Evolutionary conservation across 2,329 filamentous ascomycete species (phyloP).

Genomic region (Beauveria caledonica): DNA sequence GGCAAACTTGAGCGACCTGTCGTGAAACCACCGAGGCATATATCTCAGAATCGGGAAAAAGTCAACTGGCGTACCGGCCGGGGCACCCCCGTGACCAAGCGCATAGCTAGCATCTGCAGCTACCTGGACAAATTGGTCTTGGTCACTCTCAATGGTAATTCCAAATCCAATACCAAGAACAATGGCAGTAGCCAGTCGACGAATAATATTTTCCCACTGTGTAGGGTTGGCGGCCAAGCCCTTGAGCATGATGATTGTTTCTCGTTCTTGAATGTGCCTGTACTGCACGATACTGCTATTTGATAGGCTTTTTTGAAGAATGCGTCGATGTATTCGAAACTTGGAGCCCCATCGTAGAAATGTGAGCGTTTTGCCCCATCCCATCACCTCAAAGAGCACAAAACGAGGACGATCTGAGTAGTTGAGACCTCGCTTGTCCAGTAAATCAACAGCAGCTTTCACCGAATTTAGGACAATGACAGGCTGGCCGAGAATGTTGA

Average conservation of each 20-base stretch:
- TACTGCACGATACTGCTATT: constrained; percentile 29
- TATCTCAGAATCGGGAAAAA: constrained; percentile 37
- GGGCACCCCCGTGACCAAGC: constrained; percentile 21
- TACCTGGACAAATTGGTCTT: constrained; percentile 33
- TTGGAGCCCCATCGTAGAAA: constrained; percentile 34
- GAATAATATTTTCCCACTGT: constrained; percentile 29
- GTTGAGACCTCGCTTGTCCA: constrained; percentile 36
- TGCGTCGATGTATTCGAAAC: constrained; percentile 35
- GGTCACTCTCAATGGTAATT: constrained; percentile 27
- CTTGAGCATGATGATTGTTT: constrained; percentile 23
- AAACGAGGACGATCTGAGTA: constrained; percentile 39
- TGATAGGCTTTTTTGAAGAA: constrained; percentile 36
- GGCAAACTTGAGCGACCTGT: constrained; percentile 23
- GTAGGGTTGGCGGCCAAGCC: constrained; percentile 24
- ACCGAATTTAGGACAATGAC: constrained; percentile 37
- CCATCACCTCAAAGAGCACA: constrained; percentile 34
- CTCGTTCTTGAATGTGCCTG: constrained; percentile 26
- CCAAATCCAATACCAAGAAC: constrained; percentile 37
- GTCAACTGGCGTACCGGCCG: constrained; percentile 34
- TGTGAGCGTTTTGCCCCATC: constrained; percentile 38
- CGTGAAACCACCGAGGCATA: constrained; percentile 31
- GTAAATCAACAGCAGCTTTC: constrained; percentile 33
- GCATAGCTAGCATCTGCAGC: constrained; percentile 24
- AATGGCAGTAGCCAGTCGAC: constrained; percentile 32
- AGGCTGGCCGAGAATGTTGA: constrained; percentile 25